Evolutionary conservation across 2,329 filamentous ascomycete species (phyloP).

Genomic region (Arachnopeziza araneosa): DNA sequence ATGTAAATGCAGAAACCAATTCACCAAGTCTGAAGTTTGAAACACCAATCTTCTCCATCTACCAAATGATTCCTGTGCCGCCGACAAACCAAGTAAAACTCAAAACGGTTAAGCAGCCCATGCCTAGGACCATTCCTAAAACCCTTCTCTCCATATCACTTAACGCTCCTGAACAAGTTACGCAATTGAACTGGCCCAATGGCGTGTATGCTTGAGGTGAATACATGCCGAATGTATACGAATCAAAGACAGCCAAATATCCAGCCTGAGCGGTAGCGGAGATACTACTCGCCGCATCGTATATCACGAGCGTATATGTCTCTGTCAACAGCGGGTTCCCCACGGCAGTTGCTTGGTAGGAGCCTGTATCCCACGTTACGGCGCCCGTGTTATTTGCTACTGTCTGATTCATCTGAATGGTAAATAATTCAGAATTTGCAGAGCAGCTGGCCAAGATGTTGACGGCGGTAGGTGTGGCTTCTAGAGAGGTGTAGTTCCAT

Average conservation of each 20-base stretch:
- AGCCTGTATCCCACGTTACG: constrained; percentile 54
- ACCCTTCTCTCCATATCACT: constrained; percentile 43
- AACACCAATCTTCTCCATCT: background rate
- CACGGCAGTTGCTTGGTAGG: constrained; percentile 40
- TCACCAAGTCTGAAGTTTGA: background rate
- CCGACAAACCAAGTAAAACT: constrained; percentile 62
- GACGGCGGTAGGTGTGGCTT: constrained; percentile 52
- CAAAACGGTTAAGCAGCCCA: constrained; percentile 50
- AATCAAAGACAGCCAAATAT: constrained; percentile 45
- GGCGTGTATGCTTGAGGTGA: constrained; percentile 45
- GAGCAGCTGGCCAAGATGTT: constrained; percentile 55
- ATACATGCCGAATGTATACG: constrained; percentile 56
- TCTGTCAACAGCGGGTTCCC: constrained; percentile 43
- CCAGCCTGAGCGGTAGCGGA: constrained; percentile 48
- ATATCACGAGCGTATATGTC: constrained; percentile 56
- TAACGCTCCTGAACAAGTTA: constrained; percentile 49
- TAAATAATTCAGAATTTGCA: constrained; percentile 48
- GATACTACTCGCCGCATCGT: constrained; percentile 49
- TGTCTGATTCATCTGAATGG: constrained; percentile 58
- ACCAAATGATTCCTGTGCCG: constrained; percentile 35
- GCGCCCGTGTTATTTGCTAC: constrained; percentile 43
- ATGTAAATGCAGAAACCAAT: background rate
- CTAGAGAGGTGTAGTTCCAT: constrained; percentile 62
- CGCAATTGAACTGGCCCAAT: constrained; percentile 48
- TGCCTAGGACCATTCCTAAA: constrained; percentile 45